These are phyloP conservation scores for Isoetes taiwanensis DNA, from an alignment of 75 land plant species.

Conservation along the genomic window DNA sequence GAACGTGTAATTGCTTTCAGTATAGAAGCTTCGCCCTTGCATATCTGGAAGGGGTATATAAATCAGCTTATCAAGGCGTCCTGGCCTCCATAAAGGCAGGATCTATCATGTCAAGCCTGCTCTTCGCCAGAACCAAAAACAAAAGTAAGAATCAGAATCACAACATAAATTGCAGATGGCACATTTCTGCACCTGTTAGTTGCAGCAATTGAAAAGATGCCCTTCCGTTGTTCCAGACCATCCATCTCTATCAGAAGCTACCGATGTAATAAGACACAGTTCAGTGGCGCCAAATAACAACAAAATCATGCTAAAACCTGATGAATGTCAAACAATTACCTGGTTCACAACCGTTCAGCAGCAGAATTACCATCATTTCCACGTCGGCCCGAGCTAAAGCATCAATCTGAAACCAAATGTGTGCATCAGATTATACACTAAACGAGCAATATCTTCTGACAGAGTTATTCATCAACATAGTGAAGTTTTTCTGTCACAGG, in stretches of 20 bases:
- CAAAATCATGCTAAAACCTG: background rate
- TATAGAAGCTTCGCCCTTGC: conserved; percentile 55
- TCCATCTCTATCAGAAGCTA: conserved; percentile 92
- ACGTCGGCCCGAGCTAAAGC: conserved; percentile 79
- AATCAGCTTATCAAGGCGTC: conserved; percentile 72
- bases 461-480: too few species aligned
- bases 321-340: too few species aligned
- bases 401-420: conserved; percentile 46
- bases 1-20: conserved; percentile 47
- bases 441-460: too few species aligned
- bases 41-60: conserved; percentile 76
- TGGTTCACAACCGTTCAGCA: conserved; percentile 83
- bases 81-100: conserved; percentile 73
- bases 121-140: background rate
- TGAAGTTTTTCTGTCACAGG: too few species aligned
- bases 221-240: conserved; percentile 68
- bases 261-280: background rate
- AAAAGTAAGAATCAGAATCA: background rate
- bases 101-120: conserved; percentile 81
- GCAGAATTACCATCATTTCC: conserved; percentile 91
- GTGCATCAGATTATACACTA: background rate
- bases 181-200: conserved; percentile 52
- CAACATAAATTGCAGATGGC: background rate
- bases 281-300: too few species aligned
- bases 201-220: conserved; percentile 84